These are phyloP conservation scores for Rhodotorula sp. DNA, from an alignment of 1,284 basidiomycete genomes.

Conservation along the genomic window DNA sequence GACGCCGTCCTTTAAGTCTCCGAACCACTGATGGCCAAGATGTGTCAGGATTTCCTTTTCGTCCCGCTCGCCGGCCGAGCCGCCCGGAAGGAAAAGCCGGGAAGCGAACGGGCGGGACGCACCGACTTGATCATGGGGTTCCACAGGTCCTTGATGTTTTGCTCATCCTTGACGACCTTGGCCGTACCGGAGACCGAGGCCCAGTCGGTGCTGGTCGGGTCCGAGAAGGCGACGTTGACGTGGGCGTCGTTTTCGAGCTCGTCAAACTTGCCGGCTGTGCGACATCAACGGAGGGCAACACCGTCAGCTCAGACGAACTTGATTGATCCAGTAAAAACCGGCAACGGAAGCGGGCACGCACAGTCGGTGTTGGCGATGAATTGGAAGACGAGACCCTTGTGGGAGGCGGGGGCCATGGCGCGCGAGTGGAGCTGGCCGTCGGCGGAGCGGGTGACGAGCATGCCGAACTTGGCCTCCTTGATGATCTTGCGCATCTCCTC, in stretches of 20 bases:
- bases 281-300: neutral
- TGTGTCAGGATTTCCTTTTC: too few relatives aligned
- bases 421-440: constrained; percentile 73
- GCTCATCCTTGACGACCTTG: constrained; percentile 52
- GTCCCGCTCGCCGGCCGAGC: too few relatives aligned
- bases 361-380: constrained; percentile 74
- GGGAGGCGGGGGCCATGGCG: constrained; percentile 54
- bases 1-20: constrained; percentile 78
- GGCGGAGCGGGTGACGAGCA: constrained; percentile 76
- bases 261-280: constrained; percentile 36
- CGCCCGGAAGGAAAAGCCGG: too few relatives aligned
- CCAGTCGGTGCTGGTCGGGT: constrained; percentile 73
- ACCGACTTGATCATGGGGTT: constrained; percentile 30
- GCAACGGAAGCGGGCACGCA: neutral
- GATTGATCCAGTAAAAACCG: neutral
- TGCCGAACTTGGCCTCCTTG: constrained; percentile 54
- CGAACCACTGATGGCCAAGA: too few relatives aligned
- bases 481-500: constrained; percentile 30
- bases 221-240: constrained; percentile 64
- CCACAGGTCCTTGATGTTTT: constrained; percentile 42
- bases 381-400: constrained; percentile 52
- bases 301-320: neutral
- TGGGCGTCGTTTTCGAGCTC: constrained; percentile 33
- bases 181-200: constrained; percentile 77
- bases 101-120: neutral